Evolutionary conservation across 192 early-diverging fungal genomes (phyloP).

Genomic region (Coemansia sp.): DNA sequence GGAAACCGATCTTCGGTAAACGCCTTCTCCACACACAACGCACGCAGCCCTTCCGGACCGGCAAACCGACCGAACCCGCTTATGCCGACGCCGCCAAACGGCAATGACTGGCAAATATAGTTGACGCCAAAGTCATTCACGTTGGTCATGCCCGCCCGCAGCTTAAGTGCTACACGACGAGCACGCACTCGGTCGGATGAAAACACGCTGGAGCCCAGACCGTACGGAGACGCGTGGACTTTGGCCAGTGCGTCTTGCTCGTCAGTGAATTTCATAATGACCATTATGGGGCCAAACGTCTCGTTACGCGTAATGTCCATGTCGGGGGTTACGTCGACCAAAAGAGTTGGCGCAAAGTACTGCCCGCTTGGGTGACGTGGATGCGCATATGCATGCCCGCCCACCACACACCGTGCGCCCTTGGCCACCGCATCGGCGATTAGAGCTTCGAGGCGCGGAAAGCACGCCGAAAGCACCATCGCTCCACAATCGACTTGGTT

Average conservation of each 20-base stretch:
- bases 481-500: conserved; percentile 75
- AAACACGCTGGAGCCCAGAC: conserved; percentile 80
- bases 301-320: conserved; percentile 79
- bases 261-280: conserved; percentile 69
- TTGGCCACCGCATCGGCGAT: conserved; percentile 74
- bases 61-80: conserved; percentile 78
- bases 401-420: conserved; percentile 70
- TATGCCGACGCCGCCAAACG: conserved; percentile 80
- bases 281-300: conserved; percentile 80
- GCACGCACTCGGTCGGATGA: conserved; percentile 65
- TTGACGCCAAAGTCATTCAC: conserved; percentile 86
- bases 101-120: conserved; percentile 79
- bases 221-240: conserved; percentile 71
- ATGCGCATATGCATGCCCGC: conserved; percentile 69
- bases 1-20: conserved; percentile 74
- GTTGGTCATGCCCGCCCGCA: conserved; percentile 58
- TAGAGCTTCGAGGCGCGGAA: conserved; percentile 61
- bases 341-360: conserved; percentile 80
- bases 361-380: conserved; percentile 73
- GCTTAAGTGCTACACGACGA: conserved; percentile 57
- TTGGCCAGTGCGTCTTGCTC: conserved; percentile 67
- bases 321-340: conserved; percentile 71
- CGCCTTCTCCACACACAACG: conserved; percentile 66
- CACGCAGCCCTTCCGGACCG: conserved; percentile 73
- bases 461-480: conserved; percentile 70